phyloP scores from a whole-genome alignment of 441 rosid species.

The Brassica balearica region DNA sequence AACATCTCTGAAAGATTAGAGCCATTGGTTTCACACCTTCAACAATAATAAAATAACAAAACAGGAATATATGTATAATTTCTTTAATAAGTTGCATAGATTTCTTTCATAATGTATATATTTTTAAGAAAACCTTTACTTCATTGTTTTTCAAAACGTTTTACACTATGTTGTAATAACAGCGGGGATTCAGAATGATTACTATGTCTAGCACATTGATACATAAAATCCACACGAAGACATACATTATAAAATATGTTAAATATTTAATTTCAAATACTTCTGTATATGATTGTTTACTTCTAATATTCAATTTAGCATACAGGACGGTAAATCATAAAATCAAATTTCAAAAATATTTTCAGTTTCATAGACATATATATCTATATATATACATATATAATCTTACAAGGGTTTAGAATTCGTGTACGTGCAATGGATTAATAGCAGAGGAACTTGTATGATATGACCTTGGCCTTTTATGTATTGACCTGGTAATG shows the following conservation, averaged over 20 bases:
- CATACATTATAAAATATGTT: not conserved
- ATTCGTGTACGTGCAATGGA: slow-evolving; percentile 51
- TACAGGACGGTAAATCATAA: not conserved
- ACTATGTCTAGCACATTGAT: slow-evolving; percentile 10
- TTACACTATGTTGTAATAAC: slow-evolving; percentile 1
- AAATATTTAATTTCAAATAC: not conserved
- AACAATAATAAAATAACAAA: not conserved
- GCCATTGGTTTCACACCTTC: not conserved
- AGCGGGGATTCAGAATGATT: not conserved
- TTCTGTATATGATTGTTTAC: not conserved
- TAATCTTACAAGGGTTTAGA: not conserved
- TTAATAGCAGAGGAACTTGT: slow-evolving; percentile 48
- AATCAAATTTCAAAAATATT: not conserved
- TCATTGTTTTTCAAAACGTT: not conserved
- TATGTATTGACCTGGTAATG: slow-evolving; percentile 41
- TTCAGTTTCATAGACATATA: not conserved
- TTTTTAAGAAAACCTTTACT: not conserved
- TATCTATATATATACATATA: not conserved
- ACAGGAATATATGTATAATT: not conserved
- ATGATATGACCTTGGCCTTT: slow-evolving; percentile 43
- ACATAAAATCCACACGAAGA: not conserved
- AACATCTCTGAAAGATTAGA: not conserved
- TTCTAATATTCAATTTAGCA: not conserved
- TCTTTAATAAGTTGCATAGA: not conserved
- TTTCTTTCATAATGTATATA: not conserved